Base-by-base conservation (phyloP, 371 early-diverging fungal species). In the Mucor velutinosus region DNA sequence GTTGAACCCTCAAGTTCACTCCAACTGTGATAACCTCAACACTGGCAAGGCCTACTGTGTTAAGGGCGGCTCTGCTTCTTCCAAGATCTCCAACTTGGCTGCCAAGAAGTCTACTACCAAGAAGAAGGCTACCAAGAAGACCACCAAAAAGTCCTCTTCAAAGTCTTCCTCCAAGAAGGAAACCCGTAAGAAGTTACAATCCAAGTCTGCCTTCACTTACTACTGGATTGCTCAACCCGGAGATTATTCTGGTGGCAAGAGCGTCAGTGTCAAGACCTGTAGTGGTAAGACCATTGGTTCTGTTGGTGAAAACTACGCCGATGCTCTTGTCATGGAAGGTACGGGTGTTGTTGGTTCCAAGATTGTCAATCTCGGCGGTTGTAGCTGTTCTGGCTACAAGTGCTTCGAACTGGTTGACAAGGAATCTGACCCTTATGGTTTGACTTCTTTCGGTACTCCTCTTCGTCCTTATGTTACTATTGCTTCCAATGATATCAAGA, bases 311-410 rank as follows among this genome's bases (percentile, higher is more conserved):
- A 66, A 75, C 17, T 83, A 80, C 61, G 83, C 81, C 53, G 81
- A 83, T 70, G 79, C 79, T 29, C 70, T 83, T 19, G 80, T 79
- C 55, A 80, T 83, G 83, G 83, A 83, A 75, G 83, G 83, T 43
- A 78, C 83, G 29, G 83, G 83, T 67, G 64, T 80, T 45, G 71
- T 83, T 25, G 75, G 75, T 11, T 60, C 71, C 67, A 74, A 80
- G 66, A 68, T 83, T 37, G 71, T 83, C 53, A 83, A 83, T 62
- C 78, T 83, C 37, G 83, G 83, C 58, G 78, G 77, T 56, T 83
- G 83, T 67, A 68, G 74, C 25, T 83, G 83, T 70, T 72, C 23
- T 57, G 69, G 73, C 45, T 83, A 83, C 76, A 70, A 79, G 58
- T 83, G 83, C 56, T 83, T 83, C 53, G 75, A 79, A 64, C 64